phyloP scores from a whole-genome alignment of 1,284 basidiomycete genomes.

The Pseudozyma sp. region DNA sequence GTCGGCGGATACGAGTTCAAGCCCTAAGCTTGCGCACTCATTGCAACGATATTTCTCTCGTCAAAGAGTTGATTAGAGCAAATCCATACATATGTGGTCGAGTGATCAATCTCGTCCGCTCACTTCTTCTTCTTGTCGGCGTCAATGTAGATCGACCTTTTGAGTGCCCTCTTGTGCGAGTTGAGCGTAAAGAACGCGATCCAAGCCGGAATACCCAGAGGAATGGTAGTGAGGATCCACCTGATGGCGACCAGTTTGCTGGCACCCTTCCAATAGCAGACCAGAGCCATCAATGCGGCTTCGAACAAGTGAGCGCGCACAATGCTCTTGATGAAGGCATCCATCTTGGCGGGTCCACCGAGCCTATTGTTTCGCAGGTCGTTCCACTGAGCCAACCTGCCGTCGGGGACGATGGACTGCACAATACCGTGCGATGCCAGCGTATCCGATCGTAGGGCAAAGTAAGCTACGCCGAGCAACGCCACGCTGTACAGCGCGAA shows the following conservation, averaged over 20 bases:
- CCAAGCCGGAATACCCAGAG: slow-evolving; percentile 52
- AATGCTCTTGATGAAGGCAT: slow-evolving; percentile 29
- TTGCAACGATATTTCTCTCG: not conserved
- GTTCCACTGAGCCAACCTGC: slow-evolving; percentile 32
- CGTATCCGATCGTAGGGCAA: slow-evolving; percentile 38
- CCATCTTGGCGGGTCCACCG: slow-evolving; percentile 40
- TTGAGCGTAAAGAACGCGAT: slow-evolving; percentile 54
- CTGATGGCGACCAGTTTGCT: slow-evolving; percentile 21
- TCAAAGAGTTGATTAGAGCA: not conserved
- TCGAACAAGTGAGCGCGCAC: slow-evolving; percentile 34
- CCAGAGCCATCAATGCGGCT: slow-evolving; percentile 27
- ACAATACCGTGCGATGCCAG: slow-evolving; percentile 30
- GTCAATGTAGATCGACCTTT: slow-evolving; percentile 22
- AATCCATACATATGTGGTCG: not conserved
- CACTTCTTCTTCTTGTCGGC: slow-evolving; percentile 35
- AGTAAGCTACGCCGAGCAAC: slow-evolving; percentile 12
- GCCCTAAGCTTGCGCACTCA: slow-evolving; percentile 8
- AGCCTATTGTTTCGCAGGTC: slow-evolving; percentile 33
- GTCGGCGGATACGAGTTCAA: slow-evolving; percentile 78
- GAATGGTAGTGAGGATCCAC: slow-evolving; percentile 39
- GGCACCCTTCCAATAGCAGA: slow-evolving; percentile 39
- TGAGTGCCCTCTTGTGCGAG: slow-evolving; percentile 26
- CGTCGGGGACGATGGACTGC: slow-evolving; percentile 24
- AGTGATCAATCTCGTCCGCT: not conserved
- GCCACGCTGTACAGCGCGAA: slow-evolving; percentile 12